These are phyloP conservation scores for Aspergillus pseudotamarii DNA, from an alignment of 2,329 filamentous ascomycete species.

Conservation along the genomic window DNA sequence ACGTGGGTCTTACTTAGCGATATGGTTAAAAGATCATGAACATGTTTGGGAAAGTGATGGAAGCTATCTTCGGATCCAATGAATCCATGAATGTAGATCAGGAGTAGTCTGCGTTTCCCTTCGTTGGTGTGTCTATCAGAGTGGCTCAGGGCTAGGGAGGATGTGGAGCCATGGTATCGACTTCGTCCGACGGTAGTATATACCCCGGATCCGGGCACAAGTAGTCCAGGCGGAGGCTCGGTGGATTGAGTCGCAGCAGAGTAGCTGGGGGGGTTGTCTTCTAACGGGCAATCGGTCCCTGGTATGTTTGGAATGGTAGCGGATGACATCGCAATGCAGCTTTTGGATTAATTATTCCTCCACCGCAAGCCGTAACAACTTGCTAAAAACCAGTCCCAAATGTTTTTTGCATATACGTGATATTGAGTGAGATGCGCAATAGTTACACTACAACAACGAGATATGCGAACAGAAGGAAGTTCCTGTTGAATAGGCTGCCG, in stretches of 20 bases:
- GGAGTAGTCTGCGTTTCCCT: slow-evolving; percentile 60
- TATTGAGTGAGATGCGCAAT: too few relatives aligned
- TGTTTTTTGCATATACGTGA: not conserved
- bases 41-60: slow-evolving; percentile 81
- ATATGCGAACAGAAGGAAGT: not conserved
- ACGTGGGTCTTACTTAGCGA: slow-evolving; percentile 72
- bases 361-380: not conserved
- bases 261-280: not conserved
- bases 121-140: not conserved
- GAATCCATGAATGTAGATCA: slow-evolving; percentile 89
- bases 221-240: not conserved
- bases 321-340: not conserved
- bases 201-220: not conserved
- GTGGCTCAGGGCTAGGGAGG: not conserved
- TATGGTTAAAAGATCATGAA: slow-evolving; percentile 72
- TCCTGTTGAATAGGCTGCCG: not conserved
- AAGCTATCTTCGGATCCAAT: slow-evolving; percentile 88
- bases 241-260: not conserved
- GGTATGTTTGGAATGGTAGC: not conserved
- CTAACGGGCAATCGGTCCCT: not conserved
- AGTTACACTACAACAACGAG: not conserved
- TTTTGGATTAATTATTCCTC: not conserved
- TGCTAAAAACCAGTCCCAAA: not conserved
- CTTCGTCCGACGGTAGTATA: not conserved
- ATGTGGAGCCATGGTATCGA: slow-evolving; percentile 3